Evolutionary conservation across 1,284 basidiomycete species (phyloP).

Genomic region (Athelia psychrophila): DNA sequence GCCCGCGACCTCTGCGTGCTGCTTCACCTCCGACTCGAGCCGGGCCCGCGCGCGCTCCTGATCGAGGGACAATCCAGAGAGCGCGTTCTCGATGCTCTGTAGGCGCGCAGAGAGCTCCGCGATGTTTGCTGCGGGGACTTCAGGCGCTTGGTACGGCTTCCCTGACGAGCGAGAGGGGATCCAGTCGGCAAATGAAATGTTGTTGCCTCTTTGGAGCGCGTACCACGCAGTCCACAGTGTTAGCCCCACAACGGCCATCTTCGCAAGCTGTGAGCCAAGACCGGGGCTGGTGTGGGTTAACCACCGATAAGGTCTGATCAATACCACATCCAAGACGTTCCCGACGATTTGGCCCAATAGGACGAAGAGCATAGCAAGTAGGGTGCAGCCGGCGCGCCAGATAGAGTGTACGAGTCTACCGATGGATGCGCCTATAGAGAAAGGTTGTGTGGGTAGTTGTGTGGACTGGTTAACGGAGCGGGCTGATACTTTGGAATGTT

Average conservation of each 20-base stretch:
- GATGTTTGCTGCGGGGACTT: constrained; percentile 61
- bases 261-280: constrained; percentile 29
- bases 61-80: constrained; percentile 56
- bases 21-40: constrained; percentile 47
- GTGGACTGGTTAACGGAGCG: constrained; percentile 20
- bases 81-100: constrained; percentile 57
- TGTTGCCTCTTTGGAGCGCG: constrained; percentile 29
- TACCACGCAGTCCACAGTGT: constrained; percentile 41
- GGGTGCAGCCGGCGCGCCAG: constrained; percentile 16
- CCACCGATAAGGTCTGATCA: constrained; percentile 44
- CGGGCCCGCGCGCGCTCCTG: constrained; percentile 44
- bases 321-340: constrained; percentile 38
- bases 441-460: constrained; percentile 20
- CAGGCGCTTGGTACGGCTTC: constrained; percentile 42
- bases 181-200: constrained; percentile 12
- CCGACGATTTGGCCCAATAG: constrained; percentile 42
- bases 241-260: constrained; percentile 38
- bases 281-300: constrained; percentile 26
- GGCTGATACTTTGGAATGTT: constrained; percentile 7
- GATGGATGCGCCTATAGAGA: constrained; percentile 46
- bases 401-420: constrained; percentile 42
- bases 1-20: constrained; percentile 47
- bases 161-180: constrained; percentile 13
- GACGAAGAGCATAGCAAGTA: constrained; percentile 29
- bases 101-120: constrained; percentile 71